Conservation (phyloP, 2,329 filamentous ascomycete species). For the Cercospora sp. region DNA sequence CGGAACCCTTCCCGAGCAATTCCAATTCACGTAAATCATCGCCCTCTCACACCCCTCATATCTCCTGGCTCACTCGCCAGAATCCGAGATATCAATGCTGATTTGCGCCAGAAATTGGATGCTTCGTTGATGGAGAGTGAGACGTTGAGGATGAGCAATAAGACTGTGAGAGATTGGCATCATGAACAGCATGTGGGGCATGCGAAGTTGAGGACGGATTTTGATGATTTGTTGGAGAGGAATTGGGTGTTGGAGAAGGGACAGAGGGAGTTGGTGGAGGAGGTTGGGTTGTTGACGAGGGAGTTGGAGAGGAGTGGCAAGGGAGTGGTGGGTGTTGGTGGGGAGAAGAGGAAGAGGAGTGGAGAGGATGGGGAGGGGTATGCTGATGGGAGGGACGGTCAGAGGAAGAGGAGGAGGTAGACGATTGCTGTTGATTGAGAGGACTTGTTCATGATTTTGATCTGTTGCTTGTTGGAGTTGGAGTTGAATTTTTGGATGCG, state of each 20-base stretch:
- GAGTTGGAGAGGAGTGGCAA: neutral
- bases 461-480: neutral
- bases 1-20: neutral
- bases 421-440: no score
- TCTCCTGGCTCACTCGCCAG: neutral
- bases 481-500: neutral
- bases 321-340: neutral
- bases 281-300: neutral
- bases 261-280: conserved; percentile 1
- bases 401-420: neutral
- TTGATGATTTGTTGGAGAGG: conserved; percentile 9
- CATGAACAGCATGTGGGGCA: neutral
- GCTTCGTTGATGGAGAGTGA: neutral
- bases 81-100: neutral
- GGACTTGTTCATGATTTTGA: no score
- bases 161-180: neutral
- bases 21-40: neutral
- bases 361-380: neutral
- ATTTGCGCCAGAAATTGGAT: neutral
- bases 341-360: neutral
- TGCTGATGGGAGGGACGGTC: neutral
- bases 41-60: neutral
- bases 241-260: neutral
- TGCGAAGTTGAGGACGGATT: conserved; percentile 2
- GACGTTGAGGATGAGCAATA: neutral